Conservation (phyloP, 2,329 filamentous ascomycete genomes). For the Madurella fahalii region DNA sequence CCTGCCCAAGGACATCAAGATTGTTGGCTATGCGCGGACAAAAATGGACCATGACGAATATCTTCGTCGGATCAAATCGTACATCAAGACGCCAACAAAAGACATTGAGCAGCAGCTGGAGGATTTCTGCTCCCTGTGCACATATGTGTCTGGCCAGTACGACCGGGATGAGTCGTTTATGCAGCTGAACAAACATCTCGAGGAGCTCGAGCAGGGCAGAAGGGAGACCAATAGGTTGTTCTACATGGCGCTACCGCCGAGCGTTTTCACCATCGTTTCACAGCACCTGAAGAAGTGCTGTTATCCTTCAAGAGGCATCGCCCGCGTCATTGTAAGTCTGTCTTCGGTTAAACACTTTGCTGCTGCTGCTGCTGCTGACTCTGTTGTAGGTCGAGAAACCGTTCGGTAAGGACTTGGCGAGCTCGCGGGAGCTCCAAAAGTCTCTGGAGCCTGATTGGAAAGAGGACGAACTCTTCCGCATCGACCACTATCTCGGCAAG, state of each 20-base stretch:
- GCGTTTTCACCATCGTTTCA: conserved; percentile 96
- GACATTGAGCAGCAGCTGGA: conserved; percentile 94
- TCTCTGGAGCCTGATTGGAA: conserved; percentile 97
- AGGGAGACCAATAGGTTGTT: conserved; percentile 88
- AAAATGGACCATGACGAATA: conserved; percentile 99
- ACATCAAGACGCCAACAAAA: conserved; percentile 98
- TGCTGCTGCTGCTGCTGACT: conserved; percentile 22
- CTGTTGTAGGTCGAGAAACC: conserved; percentile 88
- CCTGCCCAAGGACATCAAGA: conserved; percentile 91
- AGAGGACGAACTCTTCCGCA: conserved; percentile 97
- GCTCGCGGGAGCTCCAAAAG: conserved; percentile 90
- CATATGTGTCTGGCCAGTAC: conserved; percentile 96
- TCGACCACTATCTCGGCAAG: conserved; percentile 98
- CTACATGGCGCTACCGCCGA: conserved; percentile 98
- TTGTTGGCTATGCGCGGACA: conserved; percentile 97
- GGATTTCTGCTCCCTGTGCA: conserved; percentile 82
- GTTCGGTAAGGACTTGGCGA: conserved; percentile 93
- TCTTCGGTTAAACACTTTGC: background rate
- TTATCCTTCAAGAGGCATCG: conserved; percentile 86
- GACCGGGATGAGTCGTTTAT: conserved; percentile 95
- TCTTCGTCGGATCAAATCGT: conserved; percentile 88
- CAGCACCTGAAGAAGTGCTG: conserved; percentile 96
- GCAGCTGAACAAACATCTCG: conserved; percentile 77
- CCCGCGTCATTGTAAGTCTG: conserved; percentile 78
- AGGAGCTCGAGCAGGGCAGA: conserved; percentile 76